phyloP scores from a whole-genome alignment of 805 yeast genomes.

The Ogataea saltuana region DNA sequence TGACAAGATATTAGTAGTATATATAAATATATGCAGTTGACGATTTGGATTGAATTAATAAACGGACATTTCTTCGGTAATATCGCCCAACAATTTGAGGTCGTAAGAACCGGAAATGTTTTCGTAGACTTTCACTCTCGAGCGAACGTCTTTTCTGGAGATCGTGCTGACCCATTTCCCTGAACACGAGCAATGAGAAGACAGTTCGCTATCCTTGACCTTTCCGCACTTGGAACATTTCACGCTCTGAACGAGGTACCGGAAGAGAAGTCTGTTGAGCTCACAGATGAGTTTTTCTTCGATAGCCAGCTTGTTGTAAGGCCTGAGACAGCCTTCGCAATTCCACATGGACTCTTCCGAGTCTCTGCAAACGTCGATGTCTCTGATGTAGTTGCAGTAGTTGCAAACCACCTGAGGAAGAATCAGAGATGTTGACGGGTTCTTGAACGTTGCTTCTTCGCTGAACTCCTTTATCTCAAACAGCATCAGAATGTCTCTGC shows the following conservation, averaged over 20 bases:
- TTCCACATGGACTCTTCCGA: slow-evolving; percentile 52
- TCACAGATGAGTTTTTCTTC: slow-evolving; percentile 80
- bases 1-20: not conserved
- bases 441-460: slow-evolving; percentile 64
- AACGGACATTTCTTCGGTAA: slow-evolving; percentile 27
- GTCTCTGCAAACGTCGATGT: slow-evolving; percentile 80
- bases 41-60: not conserved
- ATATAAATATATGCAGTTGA: slow-evolving; percentile 2
- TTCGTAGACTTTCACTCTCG: slow-evolving; percentile 48
- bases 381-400: slow-evolving; percentile 71
- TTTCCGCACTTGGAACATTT: slow-evolving; percentile 75
- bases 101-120: slow-evolving; percentile 63
- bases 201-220: slow-evolving; percentile 66
- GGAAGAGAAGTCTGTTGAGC: slow-evolving; percentile 53
- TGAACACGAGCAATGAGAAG: slow-evolving; percentile 80
- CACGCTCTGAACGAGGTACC: slow-evolving; percentile 76
- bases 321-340: slow-evolving; percentile 66
- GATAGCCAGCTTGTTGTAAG: slow-evolving; percentile 63
- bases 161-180: slow-evolving; percentile 76
- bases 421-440: slow-evolving; percentile 72
- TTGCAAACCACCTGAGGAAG: slow-evolving; percentile 75
- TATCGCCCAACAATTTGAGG: slow-evolving; percentile 52
- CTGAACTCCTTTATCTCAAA: slow-evolving; percentile 87
- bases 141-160: slow-evolving; percentile 43
- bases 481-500: slow-evolving; percentile 69